Percentiles rank a stretch among this genome's conserved stretches.
Evolutionary conservation across 352 stramenopile genomes (phyloP).

Genomic region (Pythium insidiosum): DNA sequence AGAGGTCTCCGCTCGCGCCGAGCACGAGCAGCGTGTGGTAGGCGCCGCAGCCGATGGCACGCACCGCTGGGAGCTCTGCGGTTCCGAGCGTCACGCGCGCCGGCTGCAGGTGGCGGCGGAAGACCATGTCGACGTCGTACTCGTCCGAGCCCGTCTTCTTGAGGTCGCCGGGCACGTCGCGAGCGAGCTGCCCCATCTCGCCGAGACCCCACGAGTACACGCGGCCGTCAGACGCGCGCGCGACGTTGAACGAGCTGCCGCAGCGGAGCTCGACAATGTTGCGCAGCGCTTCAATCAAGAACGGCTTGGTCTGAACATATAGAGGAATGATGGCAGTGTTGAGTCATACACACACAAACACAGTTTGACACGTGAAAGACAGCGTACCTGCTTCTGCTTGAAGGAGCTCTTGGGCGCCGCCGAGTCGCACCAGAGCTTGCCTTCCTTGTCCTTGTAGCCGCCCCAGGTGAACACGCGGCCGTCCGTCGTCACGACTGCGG

Average conservation of each 20-base stretch:
- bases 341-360: too few species aligned
- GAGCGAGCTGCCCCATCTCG: constrained; percentile 83
- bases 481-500: constrained; percentile 75
- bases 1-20: constrained; percentile 74
- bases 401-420: constrained; percentile 55
- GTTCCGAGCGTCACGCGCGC: constrained; percentile 52
- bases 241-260: constrained; percentile 82
- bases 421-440: constrained; percentile 87
- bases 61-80: constrained; percentile 40
- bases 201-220: constrained; percentile 91
- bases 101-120: constrained; percentile 71
- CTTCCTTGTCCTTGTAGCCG: constrained; percentile 96
- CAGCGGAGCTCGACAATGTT: constrained; percentile 78
- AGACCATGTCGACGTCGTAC: constrained; percentile 76
- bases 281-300: constrained; percentile 43
- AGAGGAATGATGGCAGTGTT: too few species aligned
- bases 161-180: constrained; percentile 50
- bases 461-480: constrained; percentile 94
- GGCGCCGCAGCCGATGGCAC: constrained; percentile 82
- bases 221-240: constrained; percentile 73
- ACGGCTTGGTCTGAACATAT: too few species aligned
- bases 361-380: too few species aligned
- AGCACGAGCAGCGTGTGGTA: constrained; percentile 82
- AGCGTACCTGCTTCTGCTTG: constrained; percentile 81
- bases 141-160: constrained; percentile 55